Conservation (phyloP, 2,329 filamentous ascomycete species). For the Ophiostoma triangulosporum region DNA sequence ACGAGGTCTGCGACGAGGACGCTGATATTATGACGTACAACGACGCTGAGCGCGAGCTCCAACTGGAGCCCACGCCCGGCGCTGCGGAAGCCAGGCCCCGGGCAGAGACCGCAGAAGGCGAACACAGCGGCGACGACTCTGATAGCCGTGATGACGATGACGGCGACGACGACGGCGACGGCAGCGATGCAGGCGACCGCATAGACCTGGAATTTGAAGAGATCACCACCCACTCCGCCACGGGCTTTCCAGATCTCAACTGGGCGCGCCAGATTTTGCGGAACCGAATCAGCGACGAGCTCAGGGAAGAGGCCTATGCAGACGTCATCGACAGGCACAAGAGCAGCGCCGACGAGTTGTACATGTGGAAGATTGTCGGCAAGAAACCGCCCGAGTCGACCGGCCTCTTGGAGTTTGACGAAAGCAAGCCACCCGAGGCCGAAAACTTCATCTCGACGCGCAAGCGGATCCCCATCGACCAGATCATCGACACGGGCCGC, state of each 20-base stretch:
- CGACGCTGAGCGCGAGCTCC: constrained; percentile 7
- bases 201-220: constrained; percentile 27
- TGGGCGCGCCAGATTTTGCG: constrained; percentile 16
- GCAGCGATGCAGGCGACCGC: background rate
- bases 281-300: constrained; percentile 27
- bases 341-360: constrained; percentile 28
- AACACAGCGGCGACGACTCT: background rate
- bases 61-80: background rate
- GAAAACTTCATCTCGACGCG: constrained; percentile 2
- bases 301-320: constrained; percentile 30
- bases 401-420: constrained; percentile 5
- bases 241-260: constrained; percentile 23
- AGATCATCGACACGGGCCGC: constrained; percentile 23
- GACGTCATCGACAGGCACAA: constrained; percentile 28
- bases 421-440: constrained; percentile 6
- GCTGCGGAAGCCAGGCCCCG: background rate
- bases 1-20: constrained; percentile 5
- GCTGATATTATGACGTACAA: constrained; percentile 8
- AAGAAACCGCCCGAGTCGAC: constrained; percentile 20
- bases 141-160: constrained; percentile 11
- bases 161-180: background rate
- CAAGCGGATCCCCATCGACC: constrained; percentile 19
- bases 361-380: constrained; percentile 33
- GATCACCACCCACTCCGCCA: constrained; percentile 27
- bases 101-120: constrained; percentile 7